Conservation (phyloP, 2,329 filamentous ascomycete species). For the Calonectria pauciramosa region DNA sequence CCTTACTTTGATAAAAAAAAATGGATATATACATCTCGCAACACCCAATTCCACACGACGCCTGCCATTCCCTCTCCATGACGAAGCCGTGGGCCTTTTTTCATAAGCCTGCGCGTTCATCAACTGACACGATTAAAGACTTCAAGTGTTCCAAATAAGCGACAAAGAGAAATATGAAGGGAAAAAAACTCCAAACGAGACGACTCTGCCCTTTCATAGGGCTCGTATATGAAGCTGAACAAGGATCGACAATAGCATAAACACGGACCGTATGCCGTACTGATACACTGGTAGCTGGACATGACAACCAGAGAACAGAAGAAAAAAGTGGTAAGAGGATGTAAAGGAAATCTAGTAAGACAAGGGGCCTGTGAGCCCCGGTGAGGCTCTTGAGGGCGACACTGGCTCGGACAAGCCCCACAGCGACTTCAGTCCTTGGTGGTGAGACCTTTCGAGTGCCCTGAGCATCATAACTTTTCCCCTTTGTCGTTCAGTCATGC, state of each 20-base stretch:
- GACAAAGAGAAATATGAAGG: constrained; percentile 18
- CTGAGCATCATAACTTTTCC: constrained; percentile 43
- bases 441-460: constrained; percentile 30
- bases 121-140: constrained; percentile 38
- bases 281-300: constrained; percentile 31
- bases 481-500: constrained; percentile 43
- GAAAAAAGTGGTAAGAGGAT: constrained; percentile 26
- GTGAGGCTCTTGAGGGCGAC: constrained; percentile 21
- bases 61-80: constrained; percentile 2
- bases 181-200: constrained; percentile 33
- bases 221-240: constrained; percentile 31
- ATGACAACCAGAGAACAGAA: constrained; percentile 28
- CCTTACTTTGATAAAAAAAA: constrained; percentile 35
- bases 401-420: constrained; percentile 18
- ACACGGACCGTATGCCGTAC: constrained; percentile 32
- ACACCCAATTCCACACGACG: constrained; percentile 31
- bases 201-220: constrained; percentile 18
- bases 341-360: constrained; percentile 38
- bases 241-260: constrained; percentile 25
- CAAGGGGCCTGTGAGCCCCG: constrained; percentile 31
- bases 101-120: constrained; percentile 29
- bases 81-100: constrained; percentile 16
- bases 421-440: constrained; percentile 27
- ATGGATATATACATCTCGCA: constrained; percentile 51
- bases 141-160: constrained; percentile 34